Conservation (phyloP, 805 yeast species). For the Debaryomyces hansenii region DNA sequence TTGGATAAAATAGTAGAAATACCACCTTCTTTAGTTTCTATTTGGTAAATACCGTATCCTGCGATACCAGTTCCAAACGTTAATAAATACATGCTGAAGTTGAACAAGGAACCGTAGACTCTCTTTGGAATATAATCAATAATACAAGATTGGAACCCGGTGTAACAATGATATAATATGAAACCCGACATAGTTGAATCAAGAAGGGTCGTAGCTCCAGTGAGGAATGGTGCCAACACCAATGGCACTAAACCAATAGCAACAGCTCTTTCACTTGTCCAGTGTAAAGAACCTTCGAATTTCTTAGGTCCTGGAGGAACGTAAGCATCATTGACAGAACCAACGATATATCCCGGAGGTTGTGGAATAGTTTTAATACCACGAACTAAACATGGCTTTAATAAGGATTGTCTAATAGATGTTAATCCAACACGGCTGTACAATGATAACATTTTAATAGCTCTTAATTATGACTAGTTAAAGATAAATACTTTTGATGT, state of each 20-base stretch:
- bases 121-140: slow-evolving; percentile 76
- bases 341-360: slow-evolving; percentile 73
- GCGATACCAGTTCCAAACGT: slow-evolving; percentile 64
- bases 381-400: slow-evolving; percentile 24
- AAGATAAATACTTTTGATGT: neutral
- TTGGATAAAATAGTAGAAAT: slow-evolving; percentile 48
- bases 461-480: neutral
- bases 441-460: slow-evolving; percentile 21
- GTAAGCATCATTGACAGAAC: slow-evolving; percentile 71
- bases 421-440: slow-evolving; percentile 30
- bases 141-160: slow-evolving; percentile 77
- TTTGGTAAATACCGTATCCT: slow-evolving; percentile 67
- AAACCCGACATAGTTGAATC: slow-evolving; percentile 60
- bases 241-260: slow-evolving; percentile 66
- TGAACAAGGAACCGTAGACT: slow-evolving; percentile 67
- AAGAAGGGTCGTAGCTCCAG: slow-evolving; percentile 49
- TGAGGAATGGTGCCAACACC: slow-evolving; percentile 57
- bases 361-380: slow-evolving; percentile 55
- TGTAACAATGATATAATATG: slow-evolving; percentile 62
- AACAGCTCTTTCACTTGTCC: slow-evolving; percentile 68
- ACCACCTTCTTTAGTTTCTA: slow-evolving; percentile 71
- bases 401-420: slow-evolving; percentile 13
- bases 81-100: slow-evolving; percentile 57
- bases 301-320: slow-evolving; percentile 57
- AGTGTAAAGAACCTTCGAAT: slow-evolving; percentile 69